These are phyloP conservation scores for Neofusicoccum cordaticola DNA, from an alignment of 2,329 filamentous ascomycete genomes.

Conservation along the genomic window DNA sequence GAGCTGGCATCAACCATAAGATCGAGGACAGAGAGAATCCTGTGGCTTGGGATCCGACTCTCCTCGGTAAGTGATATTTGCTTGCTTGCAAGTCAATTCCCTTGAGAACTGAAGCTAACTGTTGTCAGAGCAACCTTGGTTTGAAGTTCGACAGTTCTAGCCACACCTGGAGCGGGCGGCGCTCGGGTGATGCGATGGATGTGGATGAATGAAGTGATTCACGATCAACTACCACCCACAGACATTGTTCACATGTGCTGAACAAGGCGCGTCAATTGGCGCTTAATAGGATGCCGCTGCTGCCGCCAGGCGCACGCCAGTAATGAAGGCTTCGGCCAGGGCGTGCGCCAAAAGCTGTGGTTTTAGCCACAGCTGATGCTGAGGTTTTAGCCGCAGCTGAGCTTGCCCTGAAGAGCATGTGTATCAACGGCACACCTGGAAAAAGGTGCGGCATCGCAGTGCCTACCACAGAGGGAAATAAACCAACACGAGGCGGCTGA, in stretches of 20 bases:
- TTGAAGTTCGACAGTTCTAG: constrained; percentile 1
- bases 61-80: background rate
- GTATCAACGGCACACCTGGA: background rate
- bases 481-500: background rate
- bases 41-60: constrained; percentile 53
- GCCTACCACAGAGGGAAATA: background rate
- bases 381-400: constrained; percentile 1
- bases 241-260: background rate
- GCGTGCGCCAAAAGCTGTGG: background rate
- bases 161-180: background rate
- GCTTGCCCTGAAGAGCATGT: background rate
- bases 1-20: constrained; percentile 59
- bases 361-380: background rate
- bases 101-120: background rate
- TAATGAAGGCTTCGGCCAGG: background rate
- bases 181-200: constrained; percentile 2
- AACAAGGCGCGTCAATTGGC: background rate
- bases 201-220: constrained; percentile 9
- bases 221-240: background rate
- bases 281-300: background rate
- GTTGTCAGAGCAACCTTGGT: background rate
- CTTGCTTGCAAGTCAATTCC: background rate
- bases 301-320: background rate
- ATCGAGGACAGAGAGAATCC: constrained; percentile 57
- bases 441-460: background rate